These are phyloP conservation scores for Zelonia costaricensis DNA, from an alignment of 208 protist species.

Conservation along the genomic window DNA sequence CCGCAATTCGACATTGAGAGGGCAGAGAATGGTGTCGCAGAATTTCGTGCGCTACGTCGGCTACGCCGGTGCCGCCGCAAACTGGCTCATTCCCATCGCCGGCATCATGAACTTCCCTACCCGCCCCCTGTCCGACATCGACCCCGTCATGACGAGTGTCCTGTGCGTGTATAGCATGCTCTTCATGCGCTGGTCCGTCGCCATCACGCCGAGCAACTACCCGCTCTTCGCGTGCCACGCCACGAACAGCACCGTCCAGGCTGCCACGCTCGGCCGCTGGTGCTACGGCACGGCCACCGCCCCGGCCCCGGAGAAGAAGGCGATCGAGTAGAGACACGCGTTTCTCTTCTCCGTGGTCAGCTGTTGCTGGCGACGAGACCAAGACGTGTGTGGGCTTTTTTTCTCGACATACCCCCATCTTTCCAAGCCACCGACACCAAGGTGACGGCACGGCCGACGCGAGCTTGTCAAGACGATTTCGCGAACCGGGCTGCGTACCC, in stretches of 20 bases:
- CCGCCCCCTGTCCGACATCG: constrained; percentile 75
- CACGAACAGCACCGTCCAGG: constrained; percentile 81
- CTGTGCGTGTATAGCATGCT: constrained; percentile 79
- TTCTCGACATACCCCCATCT: background rate
- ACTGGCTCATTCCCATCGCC: constrained; percentile 91
- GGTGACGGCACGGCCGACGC: too few relatives aligned
- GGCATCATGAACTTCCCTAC: constrained; percentile 85
- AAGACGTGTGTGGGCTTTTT: too few relatives aligned
- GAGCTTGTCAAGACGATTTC: too few relatives aligned
- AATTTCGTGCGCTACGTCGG: constrained; percentile 71
- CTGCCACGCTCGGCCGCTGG: constrained; percentile 56
- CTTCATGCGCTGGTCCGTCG: constrained; percentile 86
- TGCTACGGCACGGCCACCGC: constrained; percentile 20
- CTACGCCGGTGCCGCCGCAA: constrained; percentile 82
- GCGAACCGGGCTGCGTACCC: too few relatives aligned
- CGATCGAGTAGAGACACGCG: constrained; percentile 19
- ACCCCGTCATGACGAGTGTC: constrained; percentile 79
- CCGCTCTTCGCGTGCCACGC: constrained; percentile 83
- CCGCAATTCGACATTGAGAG: too few relatives aligned
- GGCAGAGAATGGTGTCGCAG: constrained; percentile 87
- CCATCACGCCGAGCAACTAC: constrained; percentile 87
- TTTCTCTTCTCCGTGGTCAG: background rate
- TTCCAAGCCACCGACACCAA: too few relatives aligned
- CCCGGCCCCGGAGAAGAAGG: constrained; percentile 25
- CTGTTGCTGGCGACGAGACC: too few relatives aligned